phyloP scores from a whole-genome alignment of 2,329 filamentous ascomycete genomes.

The Bipolaris zeicola region DNA sequence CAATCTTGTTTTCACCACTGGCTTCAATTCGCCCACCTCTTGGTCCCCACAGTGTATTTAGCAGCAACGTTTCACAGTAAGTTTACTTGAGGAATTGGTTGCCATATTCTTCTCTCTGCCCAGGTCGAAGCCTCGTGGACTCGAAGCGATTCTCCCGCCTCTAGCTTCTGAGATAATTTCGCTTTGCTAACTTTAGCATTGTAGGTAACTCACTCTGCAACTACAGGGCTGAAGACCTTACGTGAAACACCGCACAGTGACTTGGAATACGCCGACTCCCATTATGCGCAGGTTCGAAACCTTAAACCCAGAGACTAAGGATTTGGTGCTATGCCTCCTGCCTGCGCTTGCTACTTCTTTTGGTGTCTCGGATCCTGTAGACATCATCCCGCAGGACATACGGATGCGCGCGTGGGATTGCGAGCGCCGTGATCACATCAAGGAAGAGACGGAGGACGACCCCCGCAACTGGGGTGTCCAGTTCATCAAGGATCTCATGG shows the following conservation, averaged over 20 bases:
- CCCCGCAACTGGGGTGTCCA: slow-evolving; percentile 46
- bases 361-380: slow-evolving; percentile 24
- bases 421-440: slow-evolving; percentile 43
- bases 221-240: background rate
- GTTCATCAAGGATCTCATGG: slow-evolving; percentile 42
- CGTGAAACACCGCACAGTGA: background rate
- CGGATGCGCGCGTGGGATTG: slow-evolving; percentile 47
- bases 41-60: background rate
- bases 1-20: background rate
- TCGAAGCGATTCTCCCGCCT: background rate
- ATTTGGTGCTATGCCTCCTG: slow-evolving; percentile 39
- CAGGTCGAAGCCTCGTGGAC: background rate
- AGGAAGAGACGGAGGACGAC: slow-evolving; percentile 40
- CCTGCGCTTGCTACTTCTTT: slow-evolving; percentile 38
- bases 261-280: background rate
- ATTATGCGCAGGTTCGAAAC: slow-evolving; percentile 41
- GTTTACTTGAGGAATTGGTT: background rate
- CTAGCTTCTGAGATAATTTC: too few species aligned
- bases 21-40: background rate
- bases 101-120: background rate
- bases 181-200: background rate
- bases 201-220: background rate
- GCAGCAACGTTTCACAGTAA: background rate
- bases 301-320: slow-evolving; percentile 42
- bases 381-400: slow-evolving; percentile 44